phyloP scores from a whole-genome alignment of 345 rosid species.

The Odontarrhena argentea region DNA sequence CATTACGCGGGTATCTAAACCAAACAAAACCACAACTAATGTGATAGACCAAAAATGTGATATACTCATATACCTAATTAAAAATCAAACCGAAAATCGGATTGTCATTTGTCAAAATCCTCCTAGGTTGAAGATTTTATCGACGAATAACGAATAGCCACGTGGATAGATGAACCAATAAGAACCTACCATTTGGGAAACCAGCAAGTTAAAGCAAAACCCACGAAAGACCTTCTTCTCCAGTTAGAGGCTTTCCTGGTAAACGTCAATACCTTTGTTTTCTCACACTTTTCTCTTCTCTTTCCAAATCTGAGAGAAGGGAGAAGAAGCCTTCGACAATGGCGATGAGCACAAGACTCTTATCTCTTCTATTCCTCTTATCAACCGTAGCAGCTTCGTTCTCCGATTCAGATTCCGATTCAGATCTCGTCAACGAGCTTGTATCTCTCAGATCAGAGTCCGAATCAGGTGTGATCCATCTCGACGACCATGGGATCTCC shows the following conservation, averaged over 20 bases:
- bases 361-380: slow-evolving; percentile 38
- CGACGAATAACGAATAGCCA: neutral
- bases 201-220: slow-evolving; percentile 11
- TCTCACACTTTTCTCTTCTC: neutral
- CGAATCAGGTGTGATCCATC: slow-evolving; percentile 69
- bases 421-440: slow-evolving; percentile 64
- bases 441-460: slow-evolving; percentile 64
- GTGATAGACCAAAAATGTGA: too few relatives aligned
- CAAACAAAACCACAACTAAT: too few relatives aligned
- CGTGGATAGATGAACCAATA: slow-evolving; percentile 5
- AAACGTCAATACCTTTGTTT: slow-evolving; percentile 27
- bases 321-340: slow-evolving; percentile 29
- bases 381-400: slow-evolving; percentile 22
- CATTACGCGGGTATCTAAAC: too few relatives aligned
- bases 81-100: too few relatives aligned
- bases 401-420: slow-evolving; percentile 39
- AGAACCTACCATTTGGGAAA: neutral
- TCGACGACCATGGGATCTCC: slow-evolving; percentile 73
- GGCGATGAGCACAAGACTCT: slow-evolving; percentile 40
- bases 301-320: slow-evolving; percentile 15
- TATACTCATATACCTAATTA: too few relatives aligned
- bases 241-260: slow-evolving; percentile 7
- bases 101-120: neutral
- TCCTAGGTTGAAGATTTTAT: neutral
- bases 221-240: slow-evolving; percentile 16